Percentiles rank a stretch among this genome's conserved stretches.
phyloP scores from a whole-genome alignment of 345 rosid genomes.

The Gossypium arboreum region DNA sequence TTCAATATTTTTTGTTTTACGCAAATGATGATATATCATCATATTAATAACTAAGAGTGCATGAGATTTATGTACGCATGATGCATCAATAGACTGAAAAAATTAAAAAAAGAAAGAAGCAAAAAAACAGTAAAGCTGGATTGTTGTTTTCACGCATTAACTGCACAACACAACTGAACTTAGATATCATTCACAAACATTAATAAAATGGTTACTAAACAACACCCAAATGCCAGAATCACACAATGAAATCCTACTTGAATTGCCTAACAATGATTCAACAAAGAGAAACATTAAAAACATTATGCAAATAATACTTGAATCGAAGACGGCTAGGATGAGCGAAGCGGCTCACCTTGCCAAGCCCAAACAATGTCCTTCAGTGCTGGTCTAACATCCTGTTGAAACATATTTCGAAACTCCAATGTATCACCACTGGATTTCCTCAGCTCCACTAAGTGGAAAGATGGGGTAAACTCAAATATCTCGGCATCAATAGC shows the following conservation, averaged over 20 bases:
- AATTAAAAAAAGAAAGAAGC: no score
- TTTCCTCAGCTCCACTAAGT: constrained; percentile 17
- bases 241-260: background rate
- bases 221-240: background rate
- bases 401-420: constrained; percentile 1
- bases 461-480: constrained; percentile 16
- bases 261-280: background rate
- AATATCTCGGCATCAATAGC: constrained; percentile 17
- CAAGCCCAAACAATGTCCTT: constrained; percentile 20
- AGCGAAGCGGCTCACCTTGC: constrained; percentile 11
- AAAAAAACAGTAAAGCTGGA: no score
- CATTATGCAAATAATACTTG: background rate
- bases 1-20: no score
- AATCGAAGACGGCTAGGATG: background rate
- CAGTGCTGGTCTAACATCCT: constrained; percentile 18
- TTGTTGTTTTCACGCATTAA: no score
- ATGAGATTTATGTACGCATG: no score
- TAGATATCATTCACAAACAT: background rate
- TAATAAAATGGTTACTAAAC: background rate
- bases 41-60: no score
- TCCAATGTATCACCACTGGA: constrained; percentile 17
- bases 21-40: no score
- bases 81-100: no score
- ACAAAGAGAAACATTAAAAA: background rate
- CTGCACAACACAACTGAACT: background rate